Evolutionary conservation across 2,329 filamentous ascomycete genomes (phyloP).

Genomic region (Apiospora hydei): DNA sequence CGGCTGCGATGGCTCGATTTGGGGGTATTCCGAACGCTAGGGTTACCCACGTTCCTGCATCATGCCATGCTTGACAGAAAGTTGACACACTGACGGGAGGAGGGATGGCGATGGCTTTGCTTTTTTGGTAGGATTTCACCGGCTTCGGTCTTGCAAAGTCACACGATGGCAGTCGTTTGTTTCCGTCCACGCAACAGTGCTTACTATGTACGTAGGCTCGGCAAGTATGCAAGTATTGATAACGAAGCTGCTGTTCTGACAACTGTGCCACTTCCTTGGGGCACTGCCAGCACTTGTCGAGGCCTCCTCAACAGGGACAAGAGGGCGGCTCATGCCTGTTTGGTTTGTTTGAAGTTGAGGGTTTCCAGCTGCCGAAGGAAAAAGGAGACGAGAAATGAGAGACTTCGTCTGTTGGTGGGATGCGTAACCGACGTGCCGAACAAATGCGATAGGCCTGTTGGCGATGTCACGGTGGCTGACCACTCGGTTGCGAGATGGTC

Average conservation of each 20-base stretch:
- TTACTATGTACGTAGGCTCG: not conserved
- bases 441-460: not conserved
- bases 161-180: not conserved
- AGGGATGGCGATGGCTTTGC: not conserved
- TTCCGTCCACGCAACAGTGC: not conserved
- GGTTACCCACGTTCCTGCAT: constrained; percentile 17
- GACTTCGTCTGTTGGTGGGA: not conserved
- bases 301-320: not conserved
- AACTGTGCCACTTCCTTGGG: not conserved
- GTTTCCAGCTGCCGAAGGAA: not conserved
- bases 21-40: constrained; percentile 12
- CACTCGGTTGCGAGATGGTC: constrained; percentile 11
- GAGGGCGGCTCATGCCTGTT: not conserved
- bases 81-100: constrained; percentile 10
- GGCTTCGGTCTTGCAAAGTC: not conserved
- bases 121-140: not conserved
- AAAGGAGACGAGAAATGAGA: not conserved
- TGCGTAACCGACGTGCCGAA: constrained; percentile 5
- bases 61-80: constrained; percentile 8
- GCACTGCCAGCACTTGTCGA: not conserved
- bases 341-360: not conserved
- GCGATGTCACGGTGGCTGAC: constrained; percentile 6
- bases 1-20: constrained; percentile 18
- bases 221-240: not conserved
- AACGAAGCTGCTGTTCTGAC: not conserved